Conservation (phyloP, 345 rosid genomes). For the Euphorbia lathyris region DNA sequence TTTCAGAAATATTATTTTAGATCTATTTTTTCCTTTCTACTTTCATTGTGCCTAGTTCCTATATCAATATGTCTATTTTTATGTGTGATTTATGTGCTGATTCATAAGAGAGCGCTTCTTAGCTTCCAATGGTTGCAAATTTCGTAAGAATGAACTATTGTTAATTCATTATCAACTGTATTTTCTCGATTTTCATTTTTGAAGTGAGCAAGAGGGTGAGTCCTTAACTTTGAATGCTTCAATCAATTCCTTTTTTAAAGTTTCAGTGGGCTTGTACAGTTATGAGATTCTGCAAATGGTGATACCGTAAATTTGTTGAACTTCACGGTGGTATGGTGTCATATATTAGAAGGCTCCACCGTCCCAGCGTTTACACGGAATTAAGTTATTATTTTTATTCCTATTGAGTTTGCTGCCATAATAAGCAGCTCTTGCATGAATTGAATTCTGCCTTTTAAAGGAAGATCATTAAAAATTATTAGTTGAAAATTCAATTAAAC, state of each 20-base stretch:
- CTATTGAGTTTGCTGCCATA: too few species aligned
- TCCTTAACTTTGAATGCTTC: background rate
- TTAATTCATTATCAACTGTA: background rate
- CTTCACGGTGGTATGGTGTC: background rate
- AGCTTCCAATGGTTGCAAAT: background rate
- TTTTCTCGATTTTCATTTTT: background rate
- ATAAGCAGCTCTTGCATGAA: too few species aligned
- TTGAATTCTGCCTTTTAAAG: too few species aligned
- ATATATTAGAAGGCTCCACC: too few species aligned
- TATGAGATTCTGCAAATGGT: background rate
- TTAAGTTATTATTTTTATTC: too few species aligned
- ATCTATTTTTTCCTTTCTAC: background rate
- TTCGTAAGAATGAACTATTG: background rate
- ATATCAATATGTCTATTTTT: background rate
- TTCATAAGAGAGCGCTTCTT: background rate
- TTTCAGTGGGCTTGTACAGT: background rate
- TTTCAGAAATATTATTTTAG: background rate
- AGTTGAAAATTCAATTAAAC: too few species aligned
- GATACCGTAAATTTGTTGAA: background rate
- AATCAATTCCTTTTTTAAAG: too few species aligned
- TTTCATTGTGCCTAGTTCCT: background rate
- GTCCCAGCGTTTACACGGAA: too few species aligned
- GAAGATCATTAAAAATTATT: too few species aligned
- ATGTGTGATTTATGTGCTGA: background rate
- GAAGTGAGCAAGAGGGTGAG: background rate